These are phyloP conservation scores for Colletotrichum tropicicola DNA, from an alignment of 2,329 filamentous ascomycete genomes.

Conservation along the genomic window DNA sequence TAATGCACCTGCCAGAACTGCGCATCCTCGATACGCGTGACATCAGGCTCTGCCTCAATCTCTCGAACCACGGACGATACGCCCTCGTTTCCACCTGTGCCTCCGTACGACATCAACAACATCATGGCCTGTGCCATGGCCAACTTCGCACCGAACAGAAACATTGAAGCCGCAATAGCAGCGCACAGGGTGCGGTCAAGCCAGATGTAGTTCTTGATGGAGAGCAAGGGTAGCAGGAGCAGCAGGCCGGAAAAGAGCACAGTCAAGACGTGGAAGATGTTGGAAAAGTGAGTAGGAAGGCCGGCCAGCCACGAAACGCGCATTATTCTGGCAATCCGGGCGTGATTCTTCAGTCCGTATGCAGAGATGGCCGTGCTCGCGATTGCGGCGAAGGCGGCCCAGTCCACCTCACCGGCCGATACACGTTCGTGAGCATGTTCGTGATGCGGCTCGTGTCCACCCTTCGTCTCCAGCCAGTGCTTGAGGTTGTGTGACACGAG, in stretches of 20 bases:
- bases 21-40: constrained; percentile 85
- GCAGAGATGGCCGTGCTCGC: constrained; percentile 85
- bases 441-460: constrained; percentile 78
- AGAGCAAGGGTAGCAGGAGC: constrained; percentile 82
- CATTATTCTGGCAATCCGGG: constrained; percentile 91
- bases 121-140: constrained; percentile 90
- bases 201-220: constrained; percentile 82
- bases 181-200: constrained; percentile 85
- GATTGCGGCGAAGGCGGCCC: constrained; percentile 84
- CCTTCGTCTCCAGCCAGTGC: constrained; percentile 81
- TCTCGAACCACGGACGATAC: constrained; percentile 83
- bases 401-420: constrained; percentile 79
- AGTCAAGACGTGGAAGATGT: constrained; percentile 94
- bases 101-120: constrained; percentile 89
- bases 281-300: constrained; percentile 87
- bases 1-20: constrained; percentile 99
- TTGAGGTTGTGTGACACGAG: constrained; percentile 93
- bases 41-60: constrained; percentile 81
- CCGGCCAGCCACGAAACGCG: constrained; percentile 83
- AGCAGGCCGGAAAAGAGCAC: constrained; percentile 85
- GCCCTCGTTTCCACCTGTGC: constrained; percentile 47
- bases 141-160: constrained; percentile 82
- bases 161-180: constrained; percentile 88
- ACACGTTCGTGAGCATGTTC: constrained; percentile 72
- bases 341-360: constrained; percentile 88